Percentiles rank a stretch among this genome's conserved stretches.
Evolutionary conservation across 768 basidiomycete species (phyloP).

Genomic region (Multifurca ochricompacta): DNA sequence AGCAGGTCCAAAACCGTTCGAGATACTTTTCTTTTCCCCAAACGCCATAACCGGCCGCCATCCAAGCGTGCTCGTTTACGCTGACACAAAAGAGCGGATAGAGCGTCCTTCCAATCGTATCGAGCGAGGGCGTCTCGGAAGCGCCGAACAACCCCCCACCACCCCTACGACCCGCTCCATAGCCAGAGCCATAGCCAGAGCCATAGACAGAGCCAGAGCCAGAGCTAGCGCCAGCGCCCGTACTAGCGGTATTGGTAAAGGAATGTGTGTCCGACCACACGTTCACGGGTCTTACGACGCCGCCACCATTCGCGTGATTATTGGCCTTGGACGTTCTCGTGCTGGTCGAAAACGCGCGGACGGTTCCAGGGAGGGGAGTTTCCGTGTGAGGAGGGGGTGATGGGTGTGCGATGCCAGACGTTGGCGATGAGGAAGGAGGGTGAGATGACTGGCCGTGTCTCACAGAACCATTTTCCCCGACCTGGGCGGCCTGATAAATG

Average conservation of each 20-base stretch:
- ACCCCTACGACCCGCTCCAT: background rate
- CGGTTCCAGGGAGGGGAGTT: too few species aligned
- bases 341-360: slow-evolving; percentile 13
- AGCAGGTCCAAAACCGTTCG: slow-evolving; percentile 71
- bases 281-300: background rate
- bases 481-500: slow-evolving; percentile 7
- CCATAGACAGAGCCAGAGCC: too few species aligned
- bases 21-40: slow-evolving; percentile 90
- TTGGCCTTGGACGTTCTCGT: background rate
- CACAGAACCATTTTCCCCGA: too few species aligned
- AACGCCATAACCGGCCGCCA: slow-evolving; percentile 75
- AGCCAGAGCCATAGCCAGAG: background rate
- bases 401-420: slow-evolving; percentile 3
- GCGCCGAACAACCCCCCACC: background rate
- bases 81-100: slow-evolving; percentile 73
- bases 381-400: background rate
- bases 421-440: background rate
- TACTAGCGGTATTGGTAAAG: too few species aligned
- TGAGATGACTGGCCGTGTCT: background rate
- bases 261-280: background rate
- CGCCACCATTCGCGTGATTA: too few species aligned
- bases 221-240: too few species aligned
- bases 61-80: slow-evolving; percentile 82
- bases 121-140: slow-evolving; percentile 5
- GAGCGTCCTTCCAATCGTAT: slow-evolving; percentile 43